These are phyloP conservation scores for Baorangia bicolor DNA, from an alignment of 768 basidiomycete species.

Conservation along the genomic window DNA sequence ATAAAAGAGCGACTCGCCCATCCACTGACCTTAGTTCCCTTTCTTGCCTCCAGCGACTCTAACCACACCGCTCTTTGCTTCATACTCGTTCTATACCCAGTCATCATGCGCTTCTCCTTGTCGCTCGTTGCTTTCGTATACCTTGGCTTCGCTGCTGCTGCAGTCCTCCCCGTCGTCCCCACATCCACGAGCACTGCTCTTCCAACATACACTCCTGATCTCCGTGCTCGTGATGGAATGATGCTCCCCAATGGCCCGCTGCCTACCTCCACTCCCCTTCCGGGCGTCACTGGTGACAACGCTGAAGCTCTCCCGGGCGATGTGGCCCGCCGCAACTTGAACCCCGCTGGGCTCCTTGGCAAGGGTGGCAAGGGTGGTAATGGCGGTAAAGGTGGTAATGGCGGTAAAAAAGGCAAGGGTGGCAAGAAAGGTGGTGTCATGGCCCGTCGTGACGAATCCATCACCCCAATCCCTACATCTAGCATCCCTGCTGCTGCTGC, in stretches of 20 bases:
- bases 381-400: too few species aligned
- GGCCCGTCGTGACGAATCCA: too few species aligned
- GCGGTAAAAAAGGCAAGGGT: too few species aligned
- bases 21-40: background rate
- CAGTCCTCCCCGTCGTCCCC: background rate
- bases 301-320: too few species aligned
- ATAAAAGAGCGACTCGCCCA: background rate
- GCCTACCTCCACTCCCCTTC: background rate
- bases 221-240: background rate
- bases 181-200: background rate
- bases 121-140: slow-evolving; percentile 2
- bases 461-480: too few species aligned
- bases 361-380: too few species aligned
- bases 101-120: slow-evolving; percentile 4
- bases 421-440: too few species aligned
- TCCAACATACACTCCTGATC: background rate
- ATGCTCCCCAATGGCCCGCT: background rate
- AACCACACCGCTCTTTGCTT: background rate
- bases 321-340: background rate
- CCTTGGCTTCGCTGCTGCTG: background rate
- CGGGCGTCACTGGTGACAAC: too few species aligned
- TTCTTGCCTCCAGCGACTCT: background rate
- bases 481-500: background rate
- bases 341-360: too few species aligned
- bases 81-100: background rate